Evolutionary conservation across 2,329 filamentous ascomycete species (phyloP), one percentile per base, ranked within the genome.

Genomic region (Colletotrichum endophyticum): DNA sequence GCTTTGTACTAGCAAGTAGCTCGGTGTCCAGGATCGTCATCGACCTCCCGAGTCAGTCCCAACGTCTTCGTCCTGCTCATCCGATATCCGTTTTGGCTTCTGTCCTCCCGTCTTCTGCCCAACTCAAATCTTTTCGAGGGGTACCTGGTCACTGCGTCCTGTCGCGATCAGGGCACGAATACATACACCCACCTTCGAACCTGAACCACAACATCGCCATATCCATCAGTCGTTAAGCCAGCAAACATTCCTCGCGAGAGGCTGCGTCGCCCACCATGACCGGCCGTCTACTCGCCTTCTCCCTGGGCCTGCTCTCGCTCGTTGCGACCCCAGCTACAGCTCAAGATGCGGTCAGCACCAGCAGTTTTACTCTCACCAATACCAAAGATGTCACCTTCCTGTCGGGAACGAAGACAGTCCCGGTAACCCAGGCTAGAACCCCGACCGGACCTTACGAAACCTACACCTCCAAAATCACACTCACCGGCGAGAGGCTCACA

Each of bases 401-500:
- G 19, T 72, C 75, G 7, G 75, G 75, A 49, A 77, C 75, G 34
- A 77, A 72, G 66, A 77, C 75, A 13, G 32, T 76, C n/a, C 39
- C 69, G 4, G 72, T 85, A n/a, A 82, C 84, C 30, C 81, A 85
- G 69, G 82, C 80, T 3, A 81, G 81, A n/a, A 85, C 85, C 66
- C 86, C 89, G 13, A 86, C 87, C 3, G 86, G 85, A 13, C 81
- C 85, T n/a, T 89, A 91, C 80, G 82, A 85, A 59, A 86, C 87
- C 13, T 86, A 84, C 74, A 82, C 83, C 25, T 85, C 86, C 30
- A 86, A 86, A 64, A 83, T 86, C 78, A 89, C 88, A 7, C 82
- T 88, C 64, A 84, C 81, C 1, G 82, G 82, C 62, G 79, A 79
- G 49, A 80, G 80, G 72, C 30, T 66, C 61, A 75, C 72, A 3